phyloP scores from a whole-genome alignment of 805 yeast species.

The Wickerhamiella parazyma region DNA sequence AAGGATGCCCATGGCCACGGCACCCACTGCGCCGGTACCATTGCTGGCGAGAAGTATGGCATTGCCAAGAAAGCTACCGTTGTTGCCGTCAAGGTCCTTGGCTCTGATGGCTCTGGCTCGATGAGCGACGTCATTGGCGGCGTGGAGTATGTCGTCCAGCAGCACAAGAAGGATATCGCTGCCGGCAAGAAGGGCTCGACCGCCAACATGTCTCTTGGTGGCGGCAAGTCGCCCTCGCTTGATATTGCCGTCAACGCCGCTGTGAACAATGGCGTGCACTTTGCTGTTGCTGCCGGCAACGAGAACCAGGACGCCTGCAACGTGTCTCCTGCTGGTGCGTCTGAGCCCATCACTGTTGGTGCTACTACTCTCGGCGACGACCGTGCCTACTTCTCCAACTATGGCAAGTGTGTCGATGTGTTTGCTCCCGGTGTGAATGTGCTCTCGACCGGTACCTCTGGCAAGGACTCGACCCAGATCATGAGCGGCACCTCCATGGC shows the following conservation, averaged over 20 bases:
- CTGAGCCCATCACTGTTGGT: conserved; percentile 71
- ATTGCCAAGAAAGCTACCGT: conserved; percentile 44
- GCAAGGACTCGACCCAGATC: conserved; percentile 23
- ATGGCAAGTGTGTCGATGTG: conserved; percentile 89
- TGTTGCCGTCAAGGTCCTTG: conserved; percentile 47
- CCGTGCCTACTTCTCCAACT: conserved; percentile 92
- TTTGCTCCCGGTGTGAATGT: conserved; percentile 94
- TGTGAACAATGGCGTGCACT: conserved; percentile 72
- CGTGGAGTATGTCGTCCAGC: conserved; percentile 54
- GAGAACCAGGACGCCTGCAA: conserved; percentile 88
- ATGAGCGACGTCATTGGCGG: conserved; percentile 50
- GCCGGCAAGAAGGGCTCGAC: conserved; percentile 25
- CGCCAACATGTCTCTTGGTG: conserved; percentile 82
- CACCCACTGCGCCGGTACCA: conserved; percentile 49
- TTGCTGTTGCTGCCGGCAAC: conserved; percentile 96
- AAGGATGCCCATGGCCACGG: conserved; percentile 46
- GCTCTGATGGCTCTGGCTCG: conserved; percentile 42
- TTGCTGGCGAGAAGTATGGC: conserved; percentile 39
- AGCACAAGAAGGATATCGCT: conserved; percentile 41
- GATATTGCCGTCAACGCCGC: conserved; percentile 86
- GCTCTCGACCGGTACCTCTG: conserved; percentile 35
- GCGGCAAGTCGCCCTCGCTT: conserved; percentile 78
- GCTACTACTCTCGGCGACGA: conserved; percentile 80
- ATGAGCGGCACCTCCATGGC: conserved; percentile 95
- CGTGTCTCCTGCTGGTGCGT: conserved; percentile 68